Percentiles rank a stretch among this genome's conserved stretches.
Conservation (phyloP, 257 asterid species). For the Solanum piurae region DNA sequence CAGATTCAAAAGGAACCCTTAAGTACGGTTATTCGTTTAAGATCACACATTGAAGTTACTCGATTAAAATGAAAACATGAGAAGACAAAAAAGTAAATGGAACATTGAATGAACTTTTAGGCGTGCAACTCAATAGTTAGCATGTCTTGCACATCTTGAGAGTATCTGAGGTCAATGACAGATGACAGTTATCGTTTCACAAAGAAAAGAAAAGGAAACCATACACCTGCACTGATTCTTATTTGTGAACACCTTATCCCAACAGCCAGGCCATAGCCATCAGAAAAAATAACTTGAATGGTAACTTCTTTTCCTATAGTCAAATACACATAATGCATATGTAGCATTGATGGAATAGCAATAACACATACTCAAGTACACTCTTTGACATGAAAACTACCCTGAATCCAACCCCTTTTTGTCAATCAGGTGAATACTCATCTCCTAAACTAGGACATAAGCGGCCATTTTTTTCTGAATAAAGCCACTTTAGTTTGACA, state of each 20-base stretch:
- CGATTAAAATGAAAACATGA: background rate
- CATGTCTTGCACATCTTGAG: background rate
- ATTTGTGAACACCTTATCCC: background rate
- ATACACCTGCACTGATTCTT: background rate
- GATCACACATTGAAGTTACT: background rate
- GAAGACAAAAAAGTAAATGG: constrained; percentile 26
- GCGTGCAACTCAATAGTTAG: background rate
- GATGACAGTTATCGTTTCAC: background rate
- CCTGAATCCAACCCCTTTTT: background rate
- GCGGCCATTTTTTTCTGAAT: background rate
- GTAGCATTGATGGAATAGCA: background rate
- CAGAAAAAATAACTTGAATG: background rate
- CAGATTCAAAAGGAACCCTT: background rate
- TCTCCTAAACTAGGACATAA: background rate
- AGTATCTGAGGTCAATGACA: background rate
- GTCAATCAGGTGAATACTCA: background rate
- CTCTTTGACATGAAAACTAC: background rate
- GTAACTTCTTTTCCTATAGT: background rate
- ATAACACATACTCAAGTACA: background rate
- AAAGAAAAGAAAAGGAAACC: background rate
- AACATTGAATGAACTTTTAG: background rate
- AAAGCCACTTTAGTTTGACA: background rate
- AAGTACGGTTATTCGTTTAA: background rate
- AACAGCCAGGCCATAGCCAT: background rate
- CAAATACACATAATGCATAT: background rate